Conservation (phyloP, 768 basidiomycete genomes). For the Suillus subalutaceus region DNA sequence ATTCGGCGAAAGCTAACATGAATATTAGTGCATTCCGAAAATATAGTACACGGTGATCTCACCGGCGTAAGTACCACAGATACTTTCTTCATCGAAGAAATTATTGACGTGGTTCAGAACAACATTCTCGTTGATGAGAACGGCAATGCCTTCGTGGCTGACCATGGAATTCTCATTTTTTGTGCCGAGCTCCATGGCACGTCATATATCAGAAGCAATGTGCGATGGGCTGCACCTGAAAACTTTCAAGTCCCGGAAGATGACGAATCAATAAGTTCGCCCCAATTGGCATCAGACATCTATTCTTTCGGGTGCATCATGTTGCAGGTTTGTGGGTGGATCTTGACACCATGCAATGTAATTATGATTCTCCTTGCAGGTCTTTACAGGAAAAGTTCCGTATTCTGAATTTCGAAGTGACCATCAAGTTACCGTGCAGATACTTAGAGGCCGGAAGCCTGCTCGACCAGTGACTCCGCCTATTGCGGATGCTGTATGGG, state of each 20-base stretch:
- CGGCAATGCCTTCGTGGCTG: constrained; percentile 20
- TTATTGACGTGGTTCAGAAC: neutral
- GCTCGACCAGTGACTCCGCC: neutral
- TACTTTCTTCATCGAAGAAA: neutral
- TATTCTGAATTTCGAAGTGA: constrained; percentile 6
- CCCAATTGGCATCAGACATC: constrained; percentile 22
- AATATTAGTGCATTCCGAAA: constrained; percentile 1
- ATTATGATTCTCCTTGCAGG: neutral
- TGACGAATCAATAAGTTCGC: neutral
- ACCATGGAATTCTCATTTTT: constrained; percentile 48
- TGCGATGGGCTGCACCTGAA: constrained; percentile 15
- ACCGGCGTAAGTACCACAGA: constrained; percentile 25
- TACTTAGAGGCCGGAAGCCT: constrained; percentile 3
- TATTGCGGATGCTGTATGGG: constrained; percentile 3
- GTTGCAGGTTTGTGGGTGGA: constrained; percentile 31
- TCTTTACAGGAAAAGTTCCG: constrained; percentile 11
- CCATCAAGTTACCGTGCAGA: constrained; percentile 2
- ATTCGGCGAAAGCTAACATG: neutral
- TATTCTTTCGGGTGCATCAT: constrained; percentile 41
- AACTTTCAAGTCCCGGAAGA: constrained; percentile 10
- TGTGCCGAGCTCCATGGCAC: constrained; percentile 37
- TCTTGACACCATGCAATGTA: constrained; percentile 9
- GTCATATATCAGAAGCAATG: constrained; percentile 18
- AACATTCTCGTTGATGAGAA: constrained; percentile 9
- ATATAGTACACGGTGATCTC: constrained; percentile 37